These are phyloP conservation scores for Metschnikowia anglica DNA, from an alignment of 805 yeast genomes.

Conservation along the genomic window DNA sequence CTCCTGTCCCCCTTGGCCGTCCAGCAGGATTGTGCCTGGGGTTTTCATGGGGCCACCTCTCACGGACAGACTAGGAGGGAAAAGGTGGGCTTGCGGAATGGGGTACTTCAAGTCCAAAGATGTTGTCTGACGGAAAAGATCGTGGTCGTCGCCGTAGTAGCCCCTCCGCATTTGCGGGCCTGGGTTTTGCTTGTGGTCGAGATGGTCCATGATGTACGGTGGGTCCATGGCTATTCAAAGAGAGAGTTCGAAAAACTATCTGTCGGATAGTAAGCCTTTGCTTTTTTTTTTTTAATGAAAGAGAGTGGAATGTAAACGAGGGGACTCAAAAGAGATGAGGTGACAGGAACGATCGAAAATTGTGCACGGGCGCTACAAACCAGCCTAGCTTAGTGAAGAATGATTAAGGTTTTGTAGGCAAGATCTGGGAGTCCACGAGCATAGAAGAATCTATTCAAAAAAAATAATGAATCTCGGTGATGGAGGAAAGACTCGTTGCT, in stretches of 20 bases:
- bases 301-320: not conserved
- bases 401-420: not conserved
- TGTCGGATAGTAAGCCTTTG: too few species aligned
- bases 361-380: constrained; percentile 4
- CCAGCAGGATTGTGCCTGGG: constrained; percentile 2
- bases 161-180: constrained; percentile 17
- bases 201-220: constrained; percentile 15
- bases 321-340: not conserved
- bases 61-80: constrained; percentile 15
- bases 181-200: constrained; percentile 12
- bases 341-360: not conserved
- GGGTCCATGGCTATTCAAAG: constrained; percentile 24
- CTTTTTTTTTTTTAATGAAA: not conserved
- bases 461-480: not conserved
- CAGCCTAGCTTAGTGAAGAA: not conserved
- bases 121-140: constrained; percentile 11
- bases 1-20: constrained; percentile 8
- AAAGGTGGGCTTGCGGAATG: constrained; percentile 17
- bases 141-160: constrained; percentile 17
- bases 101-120: constrained; percentile 17
- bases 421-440: constrained; percentile 2
- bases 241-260: too few species aligned
- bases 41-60: constrained; percentile 12
- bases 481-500: not conserved
- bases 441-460: not conserved